Percentiles rank a stretch among this genome's conserved stretches.
These are phyloP conservation scores for Lepiota subincarnata DNA, from an alignment of 768 basidiomycete species.

Conservation along the genomic window DNA sequence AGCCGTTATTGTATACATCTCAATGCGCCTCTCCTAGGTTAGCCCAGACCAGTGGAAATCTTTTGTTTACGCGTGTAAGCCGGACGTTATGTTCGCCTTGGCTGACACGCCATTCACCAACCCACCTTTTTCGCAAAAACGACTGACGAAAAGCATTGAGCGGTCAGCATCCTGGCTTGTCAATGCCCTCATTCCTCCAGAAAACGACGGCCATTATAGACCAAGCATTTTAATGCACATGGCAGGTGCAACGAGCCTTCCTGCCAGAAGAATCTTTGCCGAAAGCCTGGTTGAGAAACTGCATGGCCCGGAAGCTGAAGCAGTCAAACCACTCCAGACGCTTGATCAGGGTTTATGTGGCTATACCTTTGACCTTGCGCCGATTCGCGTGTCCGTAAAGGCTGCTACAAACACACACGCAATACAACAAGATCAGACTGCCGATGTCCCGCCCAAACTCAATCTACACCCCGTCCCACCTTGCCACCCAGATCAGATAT, in stretches of 20 bases:
- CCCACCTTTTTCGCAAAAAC: constrained; percentile 72
- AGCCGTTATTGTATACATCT: neutral
- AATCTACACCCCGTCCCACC: constrained; percentile 9
- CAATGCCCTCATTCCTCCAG: constrained; percentile 36
- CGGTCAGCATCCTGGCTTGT: constrained; percentile 64
- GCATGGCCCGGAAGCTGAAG: constrained; percentile 50
- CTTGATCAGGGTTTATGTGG: constrained; percentile 70
- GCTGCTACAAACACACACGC: constrained; percentile 7
- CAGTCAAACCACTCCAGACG: constrained; percentile 43
- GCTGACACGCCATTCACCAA: constrained; percentile 64
- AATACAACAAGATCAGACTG: neutral
- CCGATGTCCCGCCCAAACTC: neutral
- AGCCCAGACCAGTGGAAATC: constrained; percentile 50
- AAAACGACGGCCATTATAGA: neutral
- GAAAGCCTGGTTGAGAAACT: constrained; percentile 52
- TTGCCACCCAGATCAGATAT: constrained; percentile 18
- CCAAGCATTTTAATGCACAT: constrained; percentile 57
- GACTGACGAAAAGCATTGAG: constrained; percentile 71
- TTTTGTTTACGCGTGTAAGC: constrained; percentile 49
- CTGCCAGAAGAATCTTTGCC: constrained; percentile 65
- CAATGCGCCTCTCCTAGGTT: constrained; percentile 35
- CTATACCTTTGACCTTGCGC: constrained; percentile 66
- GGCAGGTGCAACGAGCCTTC: constrained; percentile 50
- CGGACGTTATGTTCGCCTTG: constrained; percentile 70
- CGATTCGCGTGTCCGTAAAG: constrained; percentile 33